Base-by-base conservation (phyloP, 129 eudicot genomes). In the Flaveria brownii region DNA sequence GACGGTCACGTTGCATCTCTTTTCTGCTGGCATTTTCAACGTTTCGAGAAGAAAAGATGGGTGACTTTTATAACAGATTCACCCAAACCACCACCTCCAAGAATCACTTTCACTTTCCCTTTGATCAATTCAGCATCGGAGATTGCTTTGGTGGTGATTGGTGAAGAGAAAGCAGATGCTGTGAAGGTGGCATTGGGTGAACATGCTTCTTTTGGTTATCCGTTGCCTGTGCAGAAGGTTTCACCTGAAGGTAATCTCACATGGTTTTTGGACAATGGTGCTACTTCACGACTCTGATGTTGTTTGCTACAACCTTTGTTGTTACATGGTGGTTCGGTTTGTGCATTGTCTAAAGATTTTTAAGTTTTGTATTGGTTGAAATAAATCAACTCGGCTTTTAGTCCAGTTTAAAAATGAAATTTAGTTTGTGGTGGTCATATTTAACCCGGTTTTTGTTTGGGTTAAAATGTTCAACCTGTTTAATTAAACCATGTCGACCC, bases 31-130 rank as follows among this genome's bases (percentile, higher is more conserved):
- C 91, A 78, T 50, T 80, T 72, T 43, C 91, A 82, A 4, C 75
- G 84, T n/a, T 68, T 80, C 16, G 96, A 89, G 74, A 81, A 85
- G 77, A 30, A 78, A 28, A 66, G 71, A 55, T 87, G 91, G 96
- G 90, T 89, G 45, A 87, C 96, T 7, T 87, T 85, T 80, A 83
- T 89, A 5, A 81, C 71, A 33, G 87, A 89, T 81, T 89, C 96
- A 3, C 96, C 96, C 36, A 89, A 89, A 71, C 89, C 96, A 2
- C 91, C 96, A 28, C 85, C 96, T 11, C 63, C 77, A 0, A 78
- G 96, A 82, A 89, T 89, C 77, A 89, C 96, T 18, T 87, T 87
- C 81, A 89, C 96, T 3, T 87, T 89, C 47, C 96, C 96, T 1
- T 83, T 89, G 46, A 89, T 89, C 74, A 89, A 89, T 57, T 81